Percentiles rank a stretch among this genome's conserved stretches.
Evolutionary conservation across 352 stramenopile species (phyloP).

Genomic region (Pythium phragmitis): DNA sequence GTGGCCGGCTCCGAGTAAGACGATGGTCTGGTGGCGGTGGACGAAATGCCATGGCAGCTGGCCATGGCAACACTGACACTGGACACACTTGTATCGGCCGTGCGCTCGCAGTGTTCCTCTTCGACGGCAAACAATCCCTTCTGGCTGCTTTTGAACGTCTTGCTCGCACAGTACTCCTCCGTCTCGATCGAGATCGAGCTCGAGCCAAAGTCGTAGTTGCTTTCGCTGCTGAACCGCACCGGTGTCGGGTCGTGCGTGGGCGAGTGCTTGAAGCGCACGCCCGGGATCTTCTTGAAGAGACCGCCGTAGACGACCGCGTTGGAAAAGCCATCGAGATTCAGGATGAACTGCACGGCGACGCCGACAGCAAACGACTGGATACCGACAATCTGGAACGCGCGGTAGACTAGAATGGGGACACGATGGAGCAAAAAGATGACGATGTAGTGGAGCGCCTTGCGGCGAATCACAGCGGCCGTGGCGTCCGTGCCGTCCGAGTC

Average conservation of each 20-base stretch:
- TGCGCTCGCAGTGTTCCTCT: constrained; percentile 18
- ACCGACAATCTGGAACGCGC: constrained; percentile 41
- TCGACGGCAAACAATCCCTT: constrained; percentile 9
- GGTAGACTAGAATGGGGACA: constrained; percentile 72
- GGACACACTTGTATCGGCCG: constrained; percentile 19
- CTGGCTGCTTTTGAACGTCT: constrained; percentile 10
- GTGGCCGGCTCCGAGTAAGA: neutral
- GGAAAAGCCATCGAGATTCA: constrained; percentile 69
- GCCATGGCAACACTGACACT: constrained; percentile 5
- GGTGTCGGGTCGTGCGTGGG: neutral
- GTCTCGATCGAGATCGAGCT: constrained; percentile 3
- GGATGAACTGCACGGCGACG: constrained; percentile 53
- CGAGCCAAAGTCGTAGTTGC: constrained; percentile 13
- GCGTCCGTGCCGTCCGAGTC: constrained; percentile 62
- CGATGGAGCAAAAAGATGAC: constrained; percentile 68
- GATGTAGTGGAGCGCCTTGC: constrained; percentile 71
- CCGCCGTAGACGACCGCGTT: constrained; percentile 76
- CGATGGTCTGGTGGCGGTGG: too few relatives aligned
- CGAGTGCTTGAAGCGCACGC: neutral
- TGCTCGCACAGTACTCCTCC: constrained; percentile 18
- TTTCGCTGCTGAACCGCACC: constrained; percentile 16
- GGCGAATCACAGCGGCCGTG: constrained; percentile 68
- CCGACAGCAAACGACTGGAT: constrained; percentile 41
- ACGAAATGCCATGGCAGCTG: neutral
- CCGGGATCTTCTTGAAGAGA: constrained; percentile 36